phyloP scores from a whole-genome alignment of 768 basidiomycete genomes.

The Termitomyces sp. region DNA sequence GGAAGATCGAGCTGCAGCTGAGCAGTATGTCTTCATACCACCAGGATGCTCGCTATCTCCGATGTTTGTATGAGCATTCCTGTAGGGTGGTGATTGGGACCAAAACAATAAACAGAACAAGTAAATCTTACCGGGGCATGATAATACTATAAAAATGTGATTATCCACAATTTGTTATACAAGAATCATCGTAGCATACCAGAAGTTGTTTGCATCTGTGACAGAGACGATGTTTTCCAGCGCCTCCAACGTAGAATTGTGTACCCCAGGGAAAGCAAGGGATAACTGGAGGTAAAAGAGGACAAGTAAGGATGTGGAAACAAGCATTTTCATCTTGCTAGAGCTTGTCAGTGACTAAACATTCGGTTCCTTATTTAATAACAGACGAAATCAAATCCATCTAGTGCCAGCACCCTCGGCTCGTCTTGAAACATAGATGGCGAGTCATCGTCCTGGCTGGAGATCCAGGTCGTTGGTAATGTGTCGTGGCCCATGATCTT shows the following conservation, averaged over 20 bases:
- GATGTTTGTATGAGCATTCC: slow-evolving; percentile 44
- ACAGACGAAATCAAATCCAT: background rate
- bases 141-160: slow-evolving; percentile 30
- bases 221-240: slow-evolving; percentile 49
- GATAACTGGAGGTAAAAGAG: background rate
- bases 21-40: slow-evolving; percentile 51
- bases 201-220: slow-evolving; percentile 34
- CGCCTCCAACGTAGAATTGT: slow-evolving; percentile 16
- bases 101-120: background rate
- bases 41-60: slow-evolving; percentile 50
- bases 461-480: background rate
- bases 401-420: background rate
- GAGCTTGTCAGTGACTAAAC: background rate
- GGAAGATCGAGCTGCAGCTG: slow-evolving; percentile 31
- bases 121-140: slow-evolving; percentile 34
- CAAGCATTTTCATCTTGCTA: background rate
- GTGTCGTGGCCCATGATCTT: too few species aligned
- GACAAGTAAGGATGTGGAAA: background rate
- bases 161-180: background rate
- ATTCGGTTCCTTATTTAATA: background rate
- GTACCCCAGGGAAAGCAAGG: background rate
- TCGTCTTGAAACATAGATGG: background rate
- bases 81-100: slow-evolving; percentile 9
- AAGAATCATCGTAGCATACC: slow-evolving; percentile 25
- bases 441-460: background rate